Evolutionary conservation across 2,329 filamentous ascomycete genomes (phyloP).

Genomic region (Xylariaceae sp.): DNA sequence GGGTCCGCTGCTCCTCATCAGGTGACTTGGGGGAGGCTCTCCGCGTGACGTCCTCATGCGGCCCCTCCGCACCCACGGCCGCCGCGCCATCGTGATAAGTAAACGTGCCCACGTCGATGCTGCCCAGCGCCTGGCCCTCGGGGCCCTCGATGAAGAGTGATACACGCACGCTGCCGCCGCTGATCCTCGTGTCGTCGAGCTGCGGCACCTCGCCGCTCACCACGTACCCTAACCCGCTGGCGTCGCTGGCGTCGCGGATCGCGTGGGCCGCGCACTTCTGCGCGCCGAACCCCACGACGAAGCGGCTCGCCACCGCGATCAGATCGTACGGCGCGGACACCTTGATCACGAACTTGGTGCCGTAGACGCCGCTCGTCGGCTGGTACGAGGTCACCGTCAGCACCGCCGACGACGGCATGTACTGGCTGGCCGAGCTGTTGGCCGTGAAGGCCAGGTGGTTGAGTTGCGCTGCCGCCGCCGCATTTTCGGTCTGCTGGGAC

Average conservation of each 20-base stretch:
- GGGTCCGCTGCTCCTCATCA: slow-evolving; percentile 40
- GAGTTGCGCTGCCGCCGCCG: slow-evolving; percentile 45
- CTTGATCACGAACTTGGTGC: slow-evolving; percentile 68
- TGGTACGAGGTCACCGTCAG: slow-evolving; percentile 66
- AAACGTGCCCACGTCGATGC: slow-evolving; percentile 45
- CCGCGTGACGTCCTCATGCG: slow-evolving; percentile 41
- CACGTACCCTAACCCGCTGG: slow-evolving; percentile 63
- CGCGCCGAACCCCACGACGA: slow-evolving; percentile 73
- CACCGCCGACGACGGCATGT: slow-evolving; percentile 55
- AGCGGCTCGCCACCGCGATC: slow-evolving; percentile 52
- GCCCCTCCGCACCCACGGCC: slow-evolving; percentile 33
- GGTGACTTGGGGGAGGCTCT: slow-evolving; percentile 41
- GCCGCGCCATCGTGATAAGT: slow-evolving; percentile 39
- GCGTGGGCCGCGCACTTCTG: slow-evolving; percentile 66
- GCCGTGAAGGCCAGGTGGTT: slow-evolving; percentile 55
- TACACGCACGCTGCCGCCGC: slow-evolving; percentile 50
- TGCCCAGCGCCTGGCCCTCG: slow-evolving; percentile 51
- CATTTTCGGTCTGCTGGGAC: slow-evolving; percentile 48
- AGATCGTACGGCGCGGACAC: slow-evolving; percentile 74
- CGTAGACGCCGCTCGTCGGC: slow-evolving; percentile 63
- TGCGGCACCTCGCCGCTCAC: slow-evolving; percentile 69
- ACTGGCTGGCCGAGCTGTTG: slow-evolving; percentile 62
- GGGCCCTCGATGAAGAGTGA: slow-evolving; percentile 50
- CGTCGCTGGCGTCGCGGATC: slow-evolving; percentile 55
- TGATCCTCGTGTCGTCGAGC: slow-evolving; percentile 48